Base-by-base conservation (phyloP, 208 protist genomes). In the Acanthamoeba triangularis region DNA sequence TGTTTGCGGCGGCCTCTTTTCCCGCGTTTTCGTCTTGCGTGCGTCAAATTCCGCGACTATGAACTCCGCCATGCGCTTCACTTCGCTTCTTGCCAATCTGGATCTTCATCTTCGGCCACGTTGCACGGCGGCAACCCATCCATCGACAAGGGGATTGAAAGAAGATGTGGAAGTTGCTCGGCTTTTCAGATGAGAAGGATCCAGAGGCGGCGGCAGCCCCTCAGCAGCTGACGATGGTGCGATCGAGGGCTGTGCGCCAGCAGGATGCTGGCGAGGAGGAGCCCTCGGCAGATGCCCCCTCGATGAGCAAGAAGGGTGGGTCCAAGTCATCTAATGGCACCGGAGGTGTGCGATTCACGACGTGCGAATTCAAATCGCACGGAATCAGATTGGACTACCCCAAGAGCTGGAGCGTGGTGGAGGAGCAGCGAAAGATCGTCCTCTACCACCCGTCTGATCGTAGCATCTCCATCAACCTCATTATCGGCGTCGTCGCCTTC, bases 401-500 rank as follows among this genome's bases (percentile, higher is more conserved):
- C 30, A 82, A 82, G 74, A 35, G 30, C 74, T 82, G 74, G 74
- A 82, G 74, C 74, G 74, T 82, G 74, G 74, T 82, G 41, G 74
- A 82, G 33, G 74, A 82, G 37, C 35, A 82, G 44, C 18, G 74
- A 25, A 82, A 82, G 37, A 82, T 82, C 74, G 23, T 82, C 3
- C 37, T 82, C 74, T 82, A 82, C 41, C 30, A 49, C 74, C 74
- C 74, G 25, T 82, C 74, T 3, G 74, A 82, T 30, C 74, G 74
- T 37, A 82, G 33, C 74, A 82, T 82, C 74, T 82, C 74, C 74
- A 82, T 82, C 74, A 82, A 82, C 74, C 74, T 82, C 35, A 82
- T 82, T 37, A 49, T 82, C 18, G 74, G 74, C 20, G 74, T 82
- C 25, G 41, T 82, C 6, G 74, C 74, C 25, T 82, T 54, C 23